Base-by-base conservation (phyloP, 1,284 basidiomycete species). In the Agaricales sp. region DNA sequence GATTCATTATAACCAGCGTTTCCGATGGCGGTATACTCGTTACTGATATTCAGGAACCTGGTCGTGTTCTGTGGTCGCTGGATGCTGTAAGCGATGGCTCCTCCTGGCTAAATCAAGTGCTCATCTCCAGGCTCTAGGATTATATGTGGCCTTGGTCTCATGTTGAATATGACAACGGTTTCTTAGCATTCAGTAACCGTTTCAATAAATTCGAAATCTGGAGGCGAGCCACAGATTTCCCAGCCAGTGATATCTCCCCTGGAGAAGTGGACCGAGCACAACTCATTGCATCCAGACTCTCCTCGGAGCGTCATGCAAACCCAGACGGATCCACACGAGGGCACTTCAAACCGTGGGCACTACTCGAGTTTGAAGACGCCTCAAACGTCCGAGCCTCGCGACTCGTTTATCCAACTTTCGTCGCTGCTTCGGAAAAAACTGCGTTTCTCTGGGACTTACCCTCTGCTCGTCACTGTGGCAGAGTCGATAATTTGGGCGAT, bases 331-430 rank as follows among this genome's bases (percentile, higher is more conserved):
- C 13, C 4, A 11, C 16, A 20, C 39, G 39, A 41, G 39, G 39
- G 8, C 39, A 41, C 16, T 41, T 41, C 16, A 41, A 41, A 20
- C 39, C 39, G 18, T 41, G 39, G 39, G 39, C 8, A 11, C 19
- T 41, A 41, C 39, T 41, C n/a, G 16, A 41, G 4, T 41, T 41
- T 41, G 19, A 8, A 16, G 30, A 35, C n/a, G 30, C 8, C n/a
- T 4, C n/a, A 20, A n/a, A 20, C 39, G 39, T 41, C 39, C 39
- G 39, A 4, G 39, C 39, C n/a, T 41, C 39, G 16, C 13, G 39
- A 41, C 19, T 41, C n/a, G 39, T 41, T 8, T 41, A 41, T 20
- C 39, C 39, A 41, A 41, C 39, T 4, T 41, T 41, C 16, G 39
- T 20, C 13, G 39, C 39, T 41, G 39, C 39, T 4, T 41, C 39